Evolutionary conservation across 2,329 filamentous ascomycete species (phyloP), one percentile per base, ranked within the genome.

Genomic region (Aspergillus clavatus): DNA sequence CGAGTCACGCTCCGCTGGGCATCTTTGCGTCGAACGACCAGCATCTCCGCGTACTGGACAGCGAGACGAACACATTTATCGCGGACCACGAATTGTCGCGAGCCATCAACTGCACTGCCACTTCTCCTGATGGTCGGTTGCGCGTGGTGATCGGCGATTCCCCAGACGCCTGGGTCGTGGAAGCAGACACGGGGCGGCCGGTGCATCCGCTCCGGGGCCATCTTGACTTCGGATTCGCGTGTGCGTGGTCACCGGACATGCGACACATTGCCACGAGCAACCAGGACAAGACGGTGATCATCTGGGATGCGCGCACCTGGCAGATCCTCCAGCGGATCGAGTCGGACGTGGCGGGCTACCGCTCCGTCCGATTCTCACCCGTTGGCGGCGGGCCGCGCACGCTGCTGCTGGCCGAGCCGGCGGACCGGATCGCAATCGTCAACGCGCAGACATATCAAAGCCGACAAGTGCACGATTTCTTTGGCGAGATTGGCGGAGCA

Each of bases 11-110:
- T 1, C 74, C 75, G 1, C 70, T 72, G 35, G 77, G 75, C 2
- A 72, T 77, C 2, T 77, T 82, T 50, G 75, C 75, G 52, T 80
- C 78, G 3, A 82, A 82, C 54, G 79, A 82, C 59, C 62, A 69
- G 31, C 72, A 72, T 31, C 61, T 82, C 10, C 76, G 78, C 7
- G 62, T 77, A 22, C 68, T 82, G 23, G 78, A 82, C 56, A 73
- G 73, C 54, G 65, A 63, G 26, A 77, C 67, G 4, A 70, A 72
- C 51, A 61, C 59, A 19, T 71, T 73, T 45, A 42, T 66, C 8
- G 55, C 58, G 12, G 61, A 62, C 23, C 65, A 72, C 40, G 59
- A 60, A 29, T 64, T 71, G 16, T 61, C 62, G 10, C 65, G 63
- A 8, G 65, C 67, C 18, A 65, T 73, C 41, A 73, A 73, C 46